phyloP scores from a whole-genome alignment of 495 filamentous ascomycete genomes.

The Lasiosphaeria miniovina region DNA sequence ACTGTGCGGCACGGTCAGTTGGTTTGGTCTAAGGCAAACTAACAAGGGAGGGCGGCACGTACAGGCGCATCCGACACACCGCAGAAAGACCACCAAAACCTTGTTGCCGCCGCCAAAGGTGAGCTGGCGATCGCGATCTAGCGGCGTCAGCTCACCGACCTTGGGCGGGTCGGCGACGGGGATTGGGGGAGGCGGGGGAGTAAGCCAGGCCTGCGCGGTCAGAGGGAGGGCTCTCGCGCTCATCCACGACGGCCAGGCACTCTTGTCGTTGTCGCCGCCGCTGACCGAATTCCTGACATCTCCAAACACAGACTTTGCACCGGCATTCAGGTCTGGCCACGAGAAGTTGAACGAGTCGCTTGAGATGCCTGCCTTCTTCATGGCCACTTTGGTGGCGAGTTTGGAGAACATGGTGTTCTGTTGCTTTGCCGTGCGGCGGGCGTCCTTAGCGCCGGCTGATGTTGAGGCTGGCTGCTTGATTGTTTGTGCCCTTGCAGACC shows the following conservation, averaged over 20 bases:
- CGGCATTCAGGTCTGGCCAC: constrained; percentile 6
- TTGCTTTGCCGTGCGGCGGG: too few relatives aligned
- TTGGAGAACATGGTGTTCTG: constrained; percentile 41
- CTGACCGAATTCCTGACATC: constrained; percentile 16
- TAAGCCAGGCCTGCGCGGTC: constrained; percentile 45
- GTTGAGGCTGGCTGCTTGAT: too few relatives aligned
- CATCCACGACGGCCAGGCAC: constrained; percentile 37
- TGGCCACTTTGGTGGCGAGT: constrained; percentile 47
- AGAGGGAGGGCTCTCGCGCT: constrained; percentile 42
- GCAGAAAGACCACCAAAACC: constrained; percentile 48
- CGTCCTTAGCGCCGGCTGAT: too few relatives aligned
- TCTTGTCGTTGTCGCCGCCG: constrained; percentile 28
- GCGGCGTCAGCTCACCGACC: constrained; percentile 48
- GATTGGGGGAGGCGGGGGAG: constrained; percentile 44
- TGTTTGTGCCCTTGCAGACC: too few relatives aligned
- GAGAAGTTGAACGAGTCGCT: constrained; percentile 38
- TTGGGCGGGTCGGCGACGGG: constrained; percentile 40
- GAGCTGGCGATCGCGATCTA: constrained; percentile 42
- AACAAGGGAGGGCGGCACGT: constrained; percentile 13
- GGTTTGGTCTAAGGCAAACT: constrained; percentile 5
- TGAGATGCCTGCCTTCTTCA: constrained; percentile 44
- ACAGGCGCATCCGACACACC: constrained; percentile 58
- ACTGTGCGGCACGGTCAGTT: constrained; percentile 30
- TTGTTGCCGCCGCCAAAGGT: constrained; percentile 35
- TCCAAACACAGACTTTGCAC: constrained; percentile 22